Conservation (phyloP, 2,329 filamentous ascomycete species). For the Fusarium sp. region DNA sequence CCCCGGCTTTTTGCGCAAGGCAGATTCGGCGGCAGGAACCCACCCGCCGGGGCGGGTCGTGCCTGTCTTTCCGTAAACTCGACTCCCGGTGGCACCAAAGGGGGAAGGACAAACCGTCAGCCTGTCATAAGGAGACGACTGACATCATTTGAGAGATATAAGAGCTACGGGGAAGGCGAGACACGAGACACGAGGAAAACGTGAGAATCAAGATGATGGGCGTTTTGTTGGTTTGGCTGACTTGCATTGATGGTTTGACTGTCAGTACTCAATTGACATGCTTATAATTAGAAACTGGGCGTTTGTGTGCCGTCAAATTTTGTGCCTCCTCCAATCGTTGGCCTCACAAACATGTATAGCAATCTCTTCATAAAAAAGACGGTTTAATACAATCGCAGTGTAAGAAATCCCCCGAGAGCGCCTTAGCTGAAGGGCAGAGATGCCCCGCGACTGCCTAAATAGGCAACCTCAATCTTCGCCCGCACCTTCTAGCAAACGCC, state of each 20-base stretch:
- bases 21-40: conserved; percentile 8
- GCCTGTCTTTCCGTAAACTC: neutral
- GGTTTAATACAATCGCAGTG: neutral
- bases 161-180: neutral
- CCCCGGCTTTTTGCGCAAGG: neutral
- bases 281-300: conserved; percentile 7
- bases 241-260: neutral
- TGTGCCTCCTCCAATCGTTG: neutral
- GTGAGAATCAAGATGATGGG: conserved; percentile 6
- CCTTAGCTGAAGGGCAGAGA: conserved; percentile 31
- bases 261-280: conserved; percentile 14
- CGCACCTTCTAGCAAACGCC: conserved; percentile 21
- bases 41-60: conserved; percentile 5
- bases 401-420: conserved; percentile 12
- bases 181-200: neutral
- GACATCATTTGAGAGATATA: neutral
- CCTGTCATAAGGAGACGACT: neutral
- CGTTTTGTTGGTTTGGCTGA: neutral
- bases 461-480: conserved; percentile 30
- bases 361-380: neutral
- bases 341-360: no score
- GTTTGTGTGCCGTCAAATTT: conserved; percentile 2
- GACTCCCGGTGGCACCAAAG: neutral
- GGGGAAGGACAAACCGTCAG: neutral
- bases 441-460: conserved; percentile 39